Evolutionary conservation across 768 basidiomycete species (phyloP).

Genomic region (Tulasnella sp.): DNA sequence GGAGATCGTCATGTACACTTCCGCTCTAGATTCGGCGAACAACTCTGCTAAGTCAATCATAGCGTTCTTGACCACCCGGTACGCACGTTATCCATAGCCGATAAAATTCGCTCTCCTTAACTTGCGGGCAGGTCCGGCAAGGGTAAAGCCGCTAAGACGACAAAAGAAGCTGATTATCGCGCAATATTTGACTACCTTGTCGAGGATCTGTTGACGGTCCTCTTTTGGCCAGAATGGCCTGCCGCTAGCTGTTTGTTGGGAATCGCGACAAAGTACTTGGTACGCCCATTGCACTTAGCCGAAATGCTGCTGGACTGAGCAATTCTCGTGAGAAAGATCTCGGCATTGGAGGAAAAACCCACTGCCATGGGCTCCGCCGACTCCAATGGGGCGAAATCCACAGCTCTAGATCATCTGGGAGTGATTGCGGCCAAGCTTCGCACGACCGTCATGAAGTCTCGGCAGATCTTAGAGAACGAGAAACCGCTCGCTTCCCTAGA

Average conservation of each 20-base stretch:
- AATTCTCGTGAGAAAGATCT: constrained; percentile 40
- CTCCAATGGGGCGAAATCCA: constrained; percentile 73
- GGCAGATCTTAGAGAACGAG: background rate
- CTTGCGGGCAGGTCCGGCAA: constrained; percentile 56
- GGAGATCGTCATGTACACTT: constrained; percentile 62
- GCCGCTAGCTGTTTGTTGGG: constrained; percentile 73
- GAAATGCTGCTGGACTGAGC: background rate
- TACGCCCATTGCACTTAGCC: constrained; percentile 28
- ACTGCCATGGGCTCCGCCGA: constrained; percentile 43
- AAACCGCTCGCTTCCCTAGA: constrained; percentile 41
- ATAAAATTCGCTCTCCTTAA: constrained; percentile 1
- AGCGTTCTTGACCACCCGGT: constrained; percentile 62
- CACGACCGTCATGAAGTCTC: constrained; percentile 36
- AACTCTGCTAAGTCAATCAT: constrained; percentile 80
- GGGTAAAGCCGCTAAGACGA: constrained; percentile 77
- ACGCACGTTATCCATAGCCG: constrained; percentile 16
- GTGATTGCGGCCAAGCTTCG: constrained; percentile 80
- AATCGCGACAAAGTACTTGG: constrained; percentile 80
- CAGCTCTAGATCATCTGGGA: constrained; percentile 89
- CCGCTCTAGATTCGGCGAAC: constrained; percentile 69
- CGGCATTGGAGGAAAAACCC: constrained; percentile 74
- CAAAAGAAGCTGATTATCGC: constrained; percentile 90
- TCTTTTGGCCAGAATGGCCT: constrained; percentile 98
- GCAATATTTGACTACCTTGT: constrained; percentile 86
- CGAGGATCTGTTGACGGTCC: constrained; percentile 72